Evolutionary conservation across 768 basidiomycete genomes (phyloP), one percentile per base, ranked within the genome.

Genomic region (Lactarius tabidus): DNA sequence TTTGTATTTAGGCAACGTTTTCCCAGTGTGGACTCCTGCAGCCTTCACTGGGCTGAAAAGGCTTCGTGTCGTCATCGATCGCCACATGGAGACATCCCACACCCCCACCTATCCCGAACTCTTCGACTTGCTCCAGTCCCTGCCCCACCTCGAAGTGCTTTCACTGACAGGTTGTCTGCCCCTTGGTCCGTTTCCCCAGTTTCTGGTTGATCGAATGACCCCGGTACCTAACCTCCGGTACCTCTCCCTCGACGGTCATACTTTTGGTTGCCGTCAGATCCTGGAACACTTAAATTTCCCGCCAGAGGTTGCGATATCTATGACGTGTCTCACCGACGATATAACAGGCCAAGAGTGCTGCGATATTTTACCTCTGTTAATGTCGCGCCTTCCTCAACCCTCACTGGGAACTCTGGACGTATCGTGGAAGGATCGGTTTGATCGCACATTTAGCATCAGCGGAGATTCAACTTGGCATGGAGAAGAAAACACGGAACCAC

Each of bases 401-500:
- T 62, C 65, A 7, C 15, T 66, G 18, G 65, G 56, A 51, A 66
- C 65, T 20, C 65, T 66, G 31, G 35, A 43, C 56, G 60, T 66
- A 43, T 62, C 65, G 15, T 66, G 65, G 65, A 39, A 57, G 20
- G 8, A 53, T 28, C 65, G 39, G 23, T 66, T 52, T 53, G 60
- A 62, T 20, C 65, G 65, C 39, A 15, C 14, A 8, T 66, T 66
- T 18, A 7, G 38, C 33, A 58, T 66, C 51, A 26, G 20, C 6
- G 65, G 65, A 29, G 55, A 62, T 45, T 57, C 65, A 20, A 43
- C 60, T 26, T 57, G 60, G 14, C 26, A 35, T 3, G 65, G 58
- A 58, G 64, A 65, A 1, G 51, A 61, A 28, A 43, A 3, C 12
- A 29, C 48, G 20, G 31, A 39, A 28, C 48, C 18, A 20, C 65